Evolutionary conservation across 2,329 filamentous ascomycete species (phyloP), one percentile per base, ranked within the genome.

Genomic region (Paraphoma sp.): DNA sequence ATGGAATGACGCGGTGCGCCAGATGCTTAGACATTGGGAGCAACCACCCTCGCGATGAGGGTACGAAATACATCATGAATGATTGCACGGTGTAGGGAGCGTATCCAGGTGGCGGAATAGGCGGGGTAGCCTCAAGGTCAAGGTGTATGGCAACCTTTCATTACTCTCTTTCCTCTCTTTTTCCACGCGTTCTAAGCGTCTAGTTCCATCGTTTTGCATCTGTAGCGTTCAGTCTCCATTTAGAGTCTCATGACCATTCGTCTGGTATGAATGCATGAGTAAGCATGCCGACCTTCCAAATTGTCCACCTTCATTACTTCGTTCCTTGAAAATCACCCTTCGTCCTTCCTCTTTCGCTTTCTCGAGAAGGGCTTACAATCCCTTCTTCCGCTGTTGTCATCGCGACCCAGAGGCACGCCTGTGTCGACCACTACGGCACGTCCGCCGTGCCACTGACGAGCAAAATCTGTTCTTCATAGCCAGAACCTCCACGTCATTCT

Each of bases 11-110:
- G 89, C 88, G 1, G 76, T 92, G 28, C 78, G 83, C 36, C 85
- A 84, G 53, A 87, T 92, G 86, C 77, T 92, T 57, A 78, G 86
- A 53, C 88, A 92, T 70, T 92, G 89, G 90, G 78, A 84, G 9
- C 76, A 77, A 1, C 78, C 86, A 5, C 89, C 89, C 0, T 54
- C 52, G 16, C 51, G 56, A 51, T 68, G 45, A 56, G 23, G 16
- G 17, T 16, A 36, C 14, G 10, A 33, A 28, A 1, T 7, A 33
- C n/a, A 16, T 14, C 18, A 12, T 14, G 14, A 2, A 14, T 7
- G 28, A 16, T n/a, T 43, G 23, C 23, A 23, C 5, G 23, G 23
- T 23, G 23, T 23, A 23, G 23, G 5, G 23, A 23, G 23, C 23
- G 23, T 2, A 23, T 5, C 23, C 23, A 23, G 5, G 23, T 23